A percentile compares a stretch with the other conserved stretches of the same genome.
Evolutionary conservation across 169 alveolate species (phyloP).

Genomic region (Plasmodium relictum): DNA sequence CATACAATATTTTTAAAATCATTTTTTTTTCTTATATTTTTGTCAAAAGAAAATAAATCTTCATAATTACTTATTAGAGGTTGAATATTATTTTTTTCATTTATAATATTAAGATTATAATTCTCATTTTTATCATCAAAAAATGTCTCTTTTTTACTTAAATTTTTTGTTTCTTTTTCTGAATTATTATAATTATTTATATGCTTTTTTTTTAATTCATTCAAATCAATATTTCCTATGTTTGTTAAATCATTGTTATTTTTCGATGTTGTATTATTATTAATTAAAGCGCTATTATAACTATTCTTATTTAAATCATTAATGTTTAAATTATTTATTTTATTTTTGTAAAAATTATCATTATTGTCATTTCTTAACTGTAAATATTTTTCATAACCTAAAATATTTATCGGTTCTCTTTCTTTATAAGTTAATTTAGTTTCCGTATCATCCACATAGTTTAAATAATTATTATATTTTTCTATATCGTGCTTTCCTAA

Average conservation of each 20-base stretch:
- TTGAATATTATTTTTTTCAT: constrained; percentile 40
- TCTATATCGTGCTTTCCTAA: constrained; percentile 21
- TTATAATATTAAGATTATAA: constrained; percentile 13
- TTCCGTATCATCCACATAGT: constrained; percentile 64
- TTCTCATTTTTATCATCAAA: constrained; percentile 37
- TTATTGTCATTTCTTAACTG: constrained; percentile 26
- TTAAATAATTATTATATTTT: constrained; percentile 34
- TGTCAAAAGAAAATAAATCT: constrained; percentile 42
- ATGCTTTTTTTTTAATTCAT: constrained; percentile 41
- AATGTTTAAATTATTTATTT: neutral
- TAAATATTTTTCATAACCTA: constrained; percentile 66
- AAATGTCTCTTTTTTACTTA: neutral
- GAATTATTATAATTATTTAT: constrained; percentile 16
- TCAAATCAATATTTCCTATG: constrained; percentile 28
- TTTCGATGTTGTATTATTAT: constrained; percentile 9
- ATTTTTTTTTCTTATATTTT: constrained; percentile 44
- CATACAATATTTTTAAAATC: constrained; percentile 70
- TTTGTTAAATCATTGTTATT: constrained; percentile 20
- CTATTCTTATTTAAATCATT: neutral
- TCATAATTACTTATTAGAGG: constrained; percentile 40
- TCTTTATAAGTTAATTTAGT: constrained; percentile 46
- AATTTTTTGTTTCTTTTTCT: constrained; percentile 15
- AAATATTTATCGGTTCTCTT: constrained; percentile 14
- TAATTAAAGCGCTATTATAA: neutral
- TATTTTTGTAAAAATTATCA: neutral